Evolutionary conservation across 768 basidiomycete genomes (phyloP), one percentile per base, ranked within the genome.

Genomic region (Boletus rufocinnamomeus): DNA sequence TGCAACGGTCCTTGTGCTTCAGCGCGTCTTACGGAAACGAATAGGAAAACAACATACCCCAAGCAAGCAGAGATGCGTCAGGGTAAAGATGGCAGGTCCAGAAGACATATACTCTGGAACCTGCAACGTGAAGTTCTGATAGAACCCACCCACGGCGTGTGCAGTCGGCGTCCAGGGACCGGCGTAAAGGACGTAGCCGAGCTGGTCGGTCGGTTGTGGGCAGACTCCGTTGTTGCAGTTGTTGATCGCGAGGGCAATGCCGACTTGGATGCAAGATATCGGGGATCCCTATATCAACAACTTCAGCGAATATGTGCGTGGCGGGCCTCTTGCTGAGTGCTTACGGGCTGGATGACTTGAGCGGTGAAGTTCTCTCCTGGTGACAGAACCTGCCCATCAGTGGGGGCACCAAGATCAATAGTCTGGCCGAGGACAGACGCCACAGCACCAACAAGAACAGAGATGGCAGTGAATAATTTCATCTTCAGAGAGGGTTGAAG

Each of bases 71-170:
- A 70, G 55, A 32, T 72, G 72, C 0, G 68, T 70, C 58, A 72
- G 54, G 9, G 70, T 70, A 48, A 73, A 70, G 40, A 72, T 59
- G 34, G 72, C 70, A 28, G 56, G 66, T 52, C 72, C 72, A 14
- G 50, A 0, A 2, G 44, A 1, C 41, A 58, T 19, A n/a, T 50
- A 61, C 4, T 14, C 0, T 0, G 63, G 10, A 4, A 72, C 23
- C n/a, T 60, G 62, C 17, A 73, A 16, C 16, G 64, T 59, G 27
- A 74, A 72, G 56, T 74, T 65, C 58, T 74, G 68, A 52, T 72
- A 72, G 54, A 13, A 64, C 27, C 68, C 70, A 14, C 62, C 63
- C 8, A 44, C 44, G 3, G n/a, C 0, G 27, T 70, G 66, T 16
- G 0, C 23, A 2, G 67, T 65, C 5, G 72, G 71, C 0, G 51